Evolutionary conservation across 2,329 filamentous ascomycete species (phyloP).

Genomic region (Monascus ruber): DNA sequence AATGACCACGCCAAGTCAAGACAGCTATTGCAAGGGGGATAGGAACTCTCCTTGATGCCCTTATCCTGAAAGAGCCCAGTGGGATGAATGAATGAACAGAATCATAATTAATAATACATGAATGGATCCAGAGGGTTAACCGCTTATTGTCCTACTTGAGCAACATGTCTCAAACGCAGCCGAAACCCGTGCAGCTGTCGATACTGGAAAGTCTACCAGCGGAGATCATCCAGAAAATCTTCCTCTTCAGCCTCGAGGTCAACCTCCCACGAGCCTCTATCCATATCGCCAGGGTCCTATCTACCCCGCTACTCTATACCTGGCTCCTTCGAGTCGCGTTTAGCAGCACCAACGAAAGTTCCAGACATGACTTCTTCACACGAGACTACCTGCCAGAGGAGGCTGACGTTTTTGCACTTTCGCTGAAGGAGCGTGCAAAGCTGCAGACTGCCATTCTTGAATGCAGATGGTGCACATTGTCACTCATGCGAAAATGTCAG

Average conservation of each 20-base stretch:
- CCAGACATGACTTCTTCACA: constrained; percentile 21
- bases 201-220: constrained; percentile 35
- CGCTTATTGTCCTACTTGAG: no score
- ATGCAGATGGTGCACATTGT: constrained; percentile 31
- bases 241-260: constrained; percentile 38
- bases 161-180: not conserved
- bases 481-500: constrained; percentile 29
- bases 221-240: constrained; percentile 42
- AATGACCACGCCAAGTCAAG: no score
- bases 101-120: no score
- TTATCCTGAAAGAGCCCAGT: no score
- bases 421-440: constrained; percentile 13
- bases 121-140: not conserved
- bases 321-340: constrained; percentile 34
- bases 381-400: constrained; percentile 28
- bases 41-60: no score
- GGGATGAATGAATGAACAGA: no score
- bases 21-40: no score
- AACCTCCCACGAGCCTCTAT: constrained; percentile 36
- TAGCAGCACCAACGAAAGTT: constrained; percentile 24
- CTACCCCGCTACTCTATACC: constrained; percentile 29
- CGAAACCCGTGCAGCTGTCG: constrained; percentile 9
- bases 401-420: constrained; percentile 22
- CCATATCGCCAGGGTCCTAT: constrained; percentile 29
- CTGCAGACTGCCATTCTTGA: constrained; percentile 27